A percentile compares a stretch with the other conserved stretches of the same genome.
Evolutionary conservation across 1,284 basidiomycete species (phyloP).

Genomic region (Apiotrichum gamsii): DNA sequence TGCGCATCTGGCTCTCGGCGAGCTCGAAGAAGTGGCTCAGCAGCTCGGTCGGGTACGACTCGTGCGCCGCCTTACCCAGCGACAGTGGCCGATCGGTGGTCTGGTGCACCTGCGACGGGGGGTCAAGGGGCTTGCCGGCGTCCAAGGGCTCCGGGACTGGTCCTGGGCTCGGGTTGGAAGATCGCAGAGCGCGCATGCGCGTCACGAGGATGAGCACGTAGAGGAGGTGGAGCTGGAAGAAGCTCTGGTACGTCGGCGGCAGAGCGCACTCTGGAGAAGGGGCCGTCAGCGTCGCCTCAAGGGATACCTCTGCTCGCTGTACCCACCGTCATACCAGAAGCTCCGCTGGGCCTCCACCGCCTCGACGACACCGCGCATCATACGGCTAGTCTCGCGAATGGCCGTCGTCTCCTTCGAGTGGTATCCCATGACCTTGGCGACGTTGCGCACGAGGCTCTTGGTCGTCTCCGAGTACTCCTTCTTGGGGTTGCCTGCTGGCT

Average conservation of each 20-base stretch:
- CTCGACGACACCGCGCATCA: constrained; percentile 53
- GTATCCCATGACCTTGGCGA: constrained; percentile 53
- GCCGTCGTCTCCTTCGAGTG: constrained; percentile 51
- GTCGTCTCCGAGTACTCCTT: constrained; percentile 34
- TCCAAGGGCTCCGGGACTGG: constrained; percentile 31
- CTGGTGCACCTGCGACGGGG: constrained; percentile 1
- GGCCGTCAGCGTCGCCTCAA: too few species aligned
- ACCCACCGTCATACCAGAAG: constrained; percentile 50
- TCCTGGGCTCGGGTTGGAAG: constrained; percentile 52
- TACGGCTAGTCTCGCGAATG: constrained; percentile 52
- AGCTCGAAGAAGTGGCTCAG: constrained; percentile 96
- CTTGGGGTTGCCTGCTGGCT: constrained; percentile 1
- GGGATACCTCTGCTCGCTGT: too few species aligned
- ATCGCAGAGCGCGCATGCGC: constrained; percentile 71
- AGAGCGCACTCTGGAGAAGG: constrained; percentile 71
- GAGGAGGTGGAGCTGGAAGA: constrained; percentile 91
- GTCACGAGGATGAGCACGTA: constrained; percentile 88
- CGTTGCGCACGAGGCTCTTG: constrained; percentile 30
- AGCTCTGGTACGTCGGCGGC: constrained; percentile 92
- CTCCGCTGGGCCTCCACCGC: constrained; percentile 47
- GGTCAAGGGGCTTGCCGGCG: constrained; percentile 14
- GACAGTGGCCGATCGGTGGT: too few species aligned
- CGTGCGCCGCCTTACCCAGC: constrained; percentile 27
- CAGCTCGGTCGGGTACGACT: constrained; percentile 53
- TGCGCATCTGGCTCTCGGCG: constrained; percentile 81